Conservation (phyloP, 2,329 filamentous ascomycete genomes). For the Chrysoporthe cubensis region DNA sequence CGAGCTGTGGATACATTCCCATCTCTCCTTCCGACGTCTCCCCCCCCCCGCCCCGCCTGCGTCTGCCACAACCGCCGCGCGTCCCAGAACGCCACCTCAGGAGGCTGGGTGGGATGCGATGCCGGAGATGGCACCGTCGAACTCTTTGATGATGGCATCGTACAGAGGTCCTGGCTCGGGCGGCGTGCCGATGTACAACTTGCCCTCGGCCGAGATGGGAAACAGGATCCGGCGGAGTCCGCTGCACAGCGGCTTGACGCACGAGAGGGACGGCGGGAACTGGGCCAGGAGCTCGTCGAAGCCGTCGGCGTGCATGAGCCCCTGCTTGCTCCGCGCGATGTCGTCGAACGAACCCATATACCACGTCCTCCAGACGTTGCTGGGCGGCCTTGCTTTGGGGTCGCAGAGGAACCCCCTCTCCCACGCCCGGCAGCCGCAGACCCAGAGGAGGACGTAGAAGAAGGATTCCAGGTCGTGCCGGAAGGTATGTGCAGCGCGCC, state of each 20-base stretch:
- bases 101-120: background rate
- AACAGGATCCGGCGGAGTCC: background rate
- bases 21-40: too few species aligned
- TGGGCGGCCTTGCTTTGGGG: background rate
- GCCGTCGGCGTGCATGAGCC: background rate
- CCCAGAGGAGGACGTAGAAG: slow-evolving; percentile 18
- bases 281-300: background rate
- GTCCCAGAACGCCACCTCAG: background rate
- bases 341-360: background rate
- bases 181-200: background rate
- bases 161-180: background rate
- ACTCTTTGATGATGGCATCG: background rate
- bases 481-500: slow-evolving; percentile 38
- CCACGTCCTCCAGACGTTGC: background rate
- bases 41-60: too few species aligned
- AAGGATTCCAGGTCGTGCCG: slow-evolving; percentile 31
- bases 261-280: background rate
- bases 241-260: background rate
- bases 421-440: background rate
- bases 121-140: background rate
- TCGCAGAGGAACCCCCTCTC: background rate
- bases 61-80: too few species aligned
- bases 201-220: background rate
- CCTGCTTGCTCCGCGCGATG: slow-evolving; percentile 20
- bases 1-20: too few species aligned